Evolutionary conservation across 139 green algal genomes (phyloP), one percentile per base, ranked within the genome.

Genomic region (Micractinium sp.): DNA sequence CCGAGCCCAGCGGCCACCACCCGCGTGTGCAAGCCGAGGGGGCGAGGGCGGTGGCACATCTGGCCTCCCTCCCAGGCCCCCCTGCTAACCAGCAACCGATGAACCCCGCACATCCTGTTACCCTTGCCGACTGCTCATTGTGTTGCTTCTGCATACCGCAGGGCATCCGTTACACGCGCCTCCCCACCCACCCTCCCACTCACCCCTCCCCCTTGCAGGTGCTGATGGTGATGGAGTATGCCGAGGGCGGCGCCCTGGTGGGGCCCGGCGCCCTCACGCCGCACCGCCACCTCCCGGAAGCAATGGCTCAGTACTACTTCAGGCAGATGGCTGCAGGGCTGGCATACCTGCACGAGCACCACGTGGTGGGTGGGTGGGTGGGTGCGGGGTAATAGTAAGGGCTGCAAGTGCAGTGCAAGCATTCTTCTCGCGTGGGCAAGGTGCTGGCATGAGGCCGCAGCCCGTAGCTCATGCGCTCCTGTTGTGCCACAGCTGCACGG

Each of bases 221-320:
- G 85, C 95, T 98, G 92, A 90, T 98, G 92, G 95, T 98, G 36
- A 95, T 98, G 94, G 96, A 98, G 92, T 98, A 96, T 90, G 93
- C 95, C 81, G 94, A 96, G 92, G 93, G 91, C 19, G 96, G 96
- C 14, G 91, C 93, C 4, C 89, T 98, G 39, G 90, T 97, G 91
- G 77, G 89, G 61, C 69, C 36, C 27, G 85, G 82, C 22, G 67
- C 88, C 29, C 91, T 96, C 81, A 87, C 85, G 31, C 90, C 93
- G 25, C 92, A 95, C 78, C 76, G 79, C 7, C 60, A 76, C 29
- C 63, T 97, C 76, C 88, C 95, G 1, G 95, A 97, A 87, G 87
- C 91, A 35, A 90, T 95, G 33, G 94, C 93, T 3, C 91, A 92
- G 47, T 87, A 88, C 27, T 94, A 93, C 90, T 94, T 95, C 75